Evolutionary conservation across 2,329 filamentous ascomycete species (phyloP), one percentile per base, ranked within the genome.

Genomic region (Colletotrichum theobromicola): DNA sequence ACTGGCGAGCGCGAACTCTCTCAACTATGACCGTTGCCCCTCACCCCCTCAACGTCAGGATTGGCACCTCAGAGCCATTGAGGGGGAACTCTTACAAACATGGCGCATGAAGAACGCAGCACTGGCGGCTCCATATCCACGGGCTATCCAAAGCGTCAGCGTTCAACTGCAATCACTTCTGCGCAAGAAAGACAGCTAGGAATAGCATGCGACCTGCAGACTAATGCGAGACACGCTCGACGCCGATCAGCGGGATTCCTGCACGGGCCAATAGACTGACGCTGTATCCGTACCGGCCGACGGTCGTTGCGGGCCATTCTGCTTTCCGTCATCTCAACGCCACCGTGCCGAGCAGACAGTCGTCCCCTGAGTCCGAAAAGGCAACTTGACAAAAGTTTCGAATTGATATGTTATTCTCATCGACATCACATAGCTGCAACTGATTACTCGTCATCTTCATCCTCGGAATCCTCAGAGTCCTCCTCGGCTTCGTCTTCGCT

Each of bases 401-500:
- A 60, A 21, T 10, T 60, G 67, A 53, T 66, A 61, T 71, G 61
- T 71, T 64, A 42, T 74, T 65, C 55, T 71, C 30, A 28, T 65
- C 50, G 26, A 26, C 30, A 46, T 64, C 24, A 32, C 30, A 60
- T 32, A 61, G n/a, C 34, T 3, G 9, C 18, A 18, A 12, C 30
- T 5, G 7, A 53, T 18, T 82, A 81, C 13, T 84, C 82, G 5
- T 83, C 83, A 1, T 85, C 83, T n/a, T 84, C 84, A 5, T 82
- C 83, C 1, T 84, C 83, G 34, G 67, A 72, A 16, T 78, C 80
- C 58, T 84, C 82, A 0, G 84, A 85, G 13, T 85, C 87, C 35
- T 84, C 84, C 18, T 84, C 88, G 55, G 83, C 84, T 77, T 89
- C 87, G 61, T 87, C 86, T 70, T 91, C 91, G 79, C 88, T 90